These are phyloP conservation scores for Penicillium ochrochloron DNA, from an alignment of 495 filamentous ascomycete genomes.

Conservation along the genomic window DNA sequence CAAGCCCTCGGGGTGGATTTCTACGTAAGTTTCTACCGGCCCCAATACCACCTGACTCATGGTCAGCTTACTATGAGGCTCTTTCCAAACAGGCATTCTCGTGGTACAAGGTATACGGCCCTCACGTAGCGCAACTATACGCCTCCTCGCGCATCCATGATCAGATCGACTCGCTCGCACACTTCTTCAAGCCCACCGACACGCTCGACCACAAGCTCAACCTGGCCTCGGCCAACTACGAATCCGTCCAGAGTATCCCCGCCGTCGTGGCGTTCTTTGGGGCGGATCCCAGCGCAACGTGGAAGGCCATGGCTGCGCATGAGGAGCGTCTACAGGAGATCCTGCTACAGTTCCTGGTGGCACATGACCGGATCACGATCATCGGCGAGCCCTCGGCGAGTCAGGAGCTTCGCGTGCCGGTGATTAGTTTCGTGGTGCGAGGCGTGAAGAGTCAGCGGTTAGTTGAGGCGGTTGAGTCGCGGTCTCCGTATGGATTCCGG, in stretches of 20 bases:
- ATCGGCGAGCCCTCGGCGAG: constrained; percentile 57
- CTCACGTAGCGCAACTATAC: constrained; percentile 71
- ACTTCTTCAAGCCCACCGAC: constrained; percentile 66
- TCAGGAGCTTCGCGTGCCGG: constrained; percentile 57
- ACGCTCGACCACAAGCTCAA: constrained; percentile 67
- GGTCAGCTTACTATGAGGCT: constrained; percentile 4
- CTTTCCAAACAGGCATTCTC: constrained; percentile 49
- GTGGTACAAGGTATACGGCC: constrained; percentile 79
- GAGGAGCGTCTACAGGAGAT: constrained; percentile 63
- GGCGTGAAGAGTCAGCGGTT: constrained; percentile 60
- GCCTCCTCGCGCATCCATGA: constrained; percentile 51
- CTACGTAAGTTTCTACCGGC: constrained; percentile 49
- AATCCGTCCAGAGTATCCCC: constrained; percentile 64
- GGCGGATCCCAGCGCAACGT: constrained; percentile 40
- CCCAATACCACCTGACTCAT: constrained; percentile 8
- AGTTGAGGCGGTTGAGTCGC: constrained; percentile 64
- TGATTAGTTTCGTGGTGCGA: constrained; percentile 66
- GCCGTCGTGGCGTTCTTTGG: constrained; percentile 60
- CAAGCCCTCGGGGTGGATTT: constrained; percentile 68
- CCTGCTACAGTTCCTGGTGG: constrained; percentile 59
- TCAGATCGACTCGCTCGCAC: constrained; percentile 58
- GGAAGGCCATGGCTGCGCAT: constrained; percentile 57
- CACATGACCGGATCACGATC: constrained; percentile 53
- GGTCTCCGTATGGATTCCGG: constrained; percentile 60
- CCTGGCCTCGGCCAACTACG: constrained; percentile 68